Base-by-base conservation (phyloP, 106 monocot species). In the Apostasia shenzhenica region DNA sequence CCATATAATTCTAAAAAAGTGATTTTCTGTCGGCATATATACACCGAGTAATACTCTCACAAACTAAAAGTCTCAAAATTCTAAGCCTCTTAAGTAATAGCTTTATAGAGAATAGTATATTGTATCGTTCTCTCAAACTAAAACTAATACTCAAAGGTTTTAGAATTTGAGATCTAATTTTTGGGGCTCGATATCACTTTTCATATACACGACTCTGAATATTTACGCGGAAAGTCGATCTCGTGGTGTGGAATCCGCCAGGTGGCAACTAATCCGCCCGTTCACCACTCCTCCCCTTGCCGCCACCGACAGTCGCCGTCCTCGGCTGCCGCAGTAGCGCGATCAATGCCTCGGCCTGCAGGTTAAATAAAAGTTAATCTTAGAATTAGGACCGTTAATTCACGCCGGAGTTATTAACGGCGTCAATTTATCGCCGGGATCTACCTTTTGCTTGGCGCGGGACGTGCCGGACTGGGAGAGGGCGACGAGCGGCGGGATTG, bases 401-500 rank as follows among this genome's bases (percentile, higher is more conserved):
- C 8, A 59, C 41, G 41, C 41, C 59, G 59, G n/a, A 57, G 26
- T 26, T 42, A 26, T 10, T 61, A 8, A 63, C 62, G 62, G 45
- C 45, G 62, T 63, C 45, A 63, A 45, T 3, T 3, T 4, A 6
- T 12, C 4, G 14, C 10, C 14, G 56, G 14, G 1, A 63, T 45
- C 45, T 14, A 82, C 82, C 82, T 82, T 76, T 38, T 72, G 68
- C 37, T 70, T 73, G 41, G 82, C 74, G 42, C 69, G 39, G 3
- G 77, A 2, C 0, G 73, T 69, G 55, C 82, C 77, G 65, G 68
- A 70, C 63, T 82, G 77, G 10, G 82, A 82, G 51, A 82, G 77
- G 5, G 73, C 82, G 48, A 82, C 82, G 45, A 82, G 77, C 59
- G 82, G 77, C 45, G 82, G 82, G 11, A 82, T 59, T 5, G 82